Evolutionary conservation across 2,329 filamentous ascomycete species (phyloP).

Genomic region (Botryotinia convoluta): DNA sequence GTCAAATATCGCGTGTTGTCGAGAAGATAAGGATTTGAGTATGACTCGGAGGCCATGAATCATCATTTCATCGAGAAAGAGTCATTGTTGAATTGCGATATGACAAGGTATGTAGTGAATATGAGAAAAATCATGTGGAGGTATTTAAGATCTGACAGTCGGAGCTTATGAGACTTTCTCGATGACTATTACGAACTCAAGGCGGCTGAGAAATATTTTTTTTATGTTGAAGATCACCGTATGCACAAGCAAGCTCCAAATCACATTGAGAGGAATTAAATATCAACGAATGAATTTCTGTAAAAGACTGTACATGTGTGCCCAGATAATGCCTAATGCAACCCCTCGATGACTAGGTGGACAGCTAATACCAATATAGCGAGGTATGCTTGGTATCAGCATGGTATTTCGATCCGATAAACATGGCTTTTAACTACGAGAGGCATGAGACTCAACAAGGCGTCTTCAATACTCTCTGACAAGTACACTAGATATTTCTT

Average conservation of each 20-base stretch:
- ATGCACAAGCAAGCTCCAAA: background rate
- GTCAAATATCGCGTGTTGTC: too few relatives aligned
- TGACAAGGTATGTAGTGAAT: too few relatives aligned
- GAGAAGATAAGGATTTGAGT: background rate
- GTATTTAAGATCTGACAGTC: background rate
- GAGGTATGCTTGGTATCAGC: background rate
- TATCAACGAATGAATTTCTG: background rate
- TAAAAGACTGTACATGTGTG: background rate
- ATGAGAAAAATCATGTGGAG: background rate
- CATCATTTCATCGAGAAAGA: background rate
- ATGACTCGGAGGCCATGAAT: background rate
- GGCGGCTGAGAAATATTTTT: background rate
- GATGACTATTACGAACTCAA: background rate
- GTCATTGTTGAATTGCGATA: background rate
- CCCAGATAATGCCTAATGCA: background rate
- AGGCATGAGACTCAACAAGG: background rate
- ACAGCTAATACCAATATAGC: background rate
- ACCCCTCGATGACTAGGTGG: background rate
- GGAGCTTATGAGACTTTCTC: background rate
- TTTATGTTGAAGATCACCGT: background rate
- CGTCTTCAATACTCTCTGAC: background rate
- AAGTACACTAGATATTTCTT: background rate
- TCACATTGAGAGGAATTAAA: background rate
- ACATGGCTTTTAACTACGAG: background rate
- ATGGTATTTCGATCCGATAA: background rate